Evolutionary conservation across 2,329 filamentous ascomycete genomes (phyloP).

Genomic region (Gremmenia infestans): DNA sequence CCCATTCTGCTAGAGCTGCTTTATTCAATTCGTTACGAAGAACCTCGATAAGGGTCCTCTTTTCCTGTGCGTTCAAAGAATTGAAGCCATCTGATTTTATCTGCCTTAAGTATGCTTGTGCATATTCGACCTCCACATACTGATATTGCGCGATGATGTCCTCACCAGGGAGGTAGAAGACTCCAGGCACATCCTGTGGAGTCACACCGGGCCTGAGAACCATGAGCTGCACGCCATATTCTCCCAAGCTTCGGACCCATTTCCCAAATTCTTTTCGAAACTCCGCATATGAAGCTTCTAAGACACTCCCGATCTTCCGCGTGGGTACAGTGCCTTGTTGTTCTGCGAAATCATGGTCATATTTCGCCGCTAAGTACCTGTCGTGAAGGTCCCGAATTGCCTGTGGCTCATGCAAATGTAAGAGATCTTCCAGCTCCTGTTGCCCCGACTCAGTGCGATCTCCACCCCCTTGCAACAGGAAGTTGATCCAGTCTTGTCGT

Average conservation of each 20-base stretch:
- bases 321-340: not conserved
- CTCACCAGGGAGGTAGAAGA: slow-evolving; percentile 1
- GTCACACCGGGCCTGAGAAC: not conserved
- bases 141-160: not conserved
- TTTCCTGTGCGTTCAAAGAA: not conserved
- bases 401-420: not conserved
- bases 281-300: not conserved
- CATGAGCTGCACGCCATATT: slow-evolving; percentile 2
- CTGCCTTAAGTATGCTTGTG: not conserved
- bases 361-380: not conserved
- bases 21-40: not conserved
- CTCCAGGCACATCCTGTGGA: not conserved
- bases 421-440: not conserved
- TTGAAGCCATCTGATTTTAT: not conserved
- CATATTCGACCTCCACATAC: not conserved
- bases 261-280: not conserved
- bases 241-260: not conserved
- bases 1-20: not conserved
- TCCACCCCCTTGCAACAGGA: not conserved
- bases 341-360: not conserved
- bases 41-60: not conserved
- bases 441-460: not conserved
- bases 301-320: not conserved
- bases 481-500: slow-evolving; percentile 4
- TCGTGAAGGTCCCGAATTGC: not conserved